Conservation (phyloP, 805 yeast species). For the Myxozyma kluyveri region DNA sequence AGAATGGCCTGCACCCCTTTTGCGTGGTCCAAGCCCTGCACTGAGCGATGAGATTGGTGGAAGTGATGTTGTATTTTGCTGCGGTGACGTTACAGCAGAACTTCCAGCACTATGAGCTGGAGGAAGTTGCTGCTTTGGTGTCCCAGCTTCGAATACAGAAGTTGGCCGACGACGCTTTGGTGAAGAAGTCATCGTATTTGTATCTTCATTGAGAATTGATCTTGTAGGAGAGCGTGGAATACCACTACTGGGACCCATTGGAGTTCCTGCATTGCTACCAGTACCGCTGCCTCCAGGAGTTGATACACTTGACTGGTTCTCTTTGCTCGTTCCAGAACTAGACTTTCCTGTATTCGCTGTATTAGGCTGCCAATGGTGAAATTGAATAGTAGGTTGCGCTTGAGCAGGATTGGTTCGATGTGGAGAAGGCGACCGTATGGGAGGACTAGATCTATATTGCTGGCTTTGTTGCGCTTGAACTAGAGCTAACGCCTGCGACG, state of each 20-base stretch:
- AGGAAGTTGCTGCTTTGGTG: conserved; percentile 15
- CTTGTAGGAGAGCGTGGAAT: conserved; percentile 25
- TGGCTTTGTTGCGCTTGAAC: background rate
- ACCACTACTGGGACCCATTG: no score
- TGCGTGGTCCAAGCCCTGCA: conserved; percentile 11
- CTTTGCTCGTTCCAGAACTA: conserved; percentile 5
- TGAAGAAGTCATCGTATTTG: conserved; percentile 6
- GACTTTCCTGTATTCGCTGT: conserved; percentile 5
- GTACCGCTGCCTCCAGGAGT: no score
- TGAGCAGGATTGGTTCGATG: background rate
- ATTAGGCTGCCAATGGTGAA: conserved; percentile 29
- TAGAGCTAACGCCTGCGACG: background rate
- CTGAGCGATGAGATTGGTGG: conserved; percentile 24
- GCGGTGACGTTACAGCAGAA: background rate
- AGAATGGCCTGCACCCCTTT: conserved; percentile 27
- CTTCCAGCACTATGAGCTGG: conserved; percentile 2
- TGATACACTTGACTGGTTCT: conserved; percentile 1
- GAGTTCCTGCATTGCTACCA: no score
- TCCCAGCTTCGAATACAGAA: conserved; percentile 11
- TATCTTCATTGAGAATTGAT: conserved; percentile 16
- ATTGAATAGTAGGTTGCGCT: conserved; percentile 22
- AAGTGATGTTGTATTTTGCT: conserved; percentile 8
- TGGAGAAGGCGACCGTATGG: background rate
- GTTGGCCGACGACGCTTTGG: conserved; percentile 25
- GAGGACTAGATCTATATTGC: background rate